Conservation (phyloP, 345 rosid genomes). For the Boechera divaricarpa region DNA sequence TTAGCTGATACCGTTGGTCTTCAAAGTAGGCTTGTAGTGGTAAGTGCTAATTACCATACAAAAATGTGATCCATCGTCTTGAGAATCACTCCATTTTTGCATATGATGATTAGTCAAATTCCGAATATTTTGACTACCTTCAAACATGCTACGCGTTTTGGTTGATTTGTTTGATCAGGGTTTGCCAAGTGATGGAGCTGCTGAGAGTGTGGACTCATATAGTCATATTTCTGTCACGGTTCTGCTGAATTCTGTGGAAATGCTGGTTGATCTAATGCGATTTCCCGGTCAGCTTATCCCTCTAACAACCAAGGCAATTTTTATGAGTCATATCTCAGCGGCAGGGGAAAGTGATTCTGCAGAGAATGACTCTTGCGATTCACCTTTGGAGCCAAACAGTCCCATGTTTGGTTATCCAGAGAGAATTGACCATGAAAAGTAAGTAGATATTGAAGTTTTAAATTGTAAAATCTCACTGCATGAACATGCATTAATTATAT, state of each 20-base stretch:
- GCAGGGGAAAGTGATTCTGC: slow-evolving; percentile 99
- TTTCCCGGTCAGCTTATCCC: slow-evolving; percentile 97
- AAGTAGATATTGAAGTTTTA: slow-evolving; percentile 26
- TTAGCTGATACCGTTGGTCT: slow-evolving; percentile 95
- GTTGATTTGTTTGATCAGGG: slow-evolving; percentile 57
- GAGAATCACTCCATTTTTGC: slow-evolving; percentile 4
- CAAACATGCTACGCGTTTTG: slow-evolving; percentile 21
- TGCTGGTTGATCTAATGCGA: slow-evolving; percentile 96
- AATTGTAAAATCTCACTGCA: slow-evolving; percentile 26
- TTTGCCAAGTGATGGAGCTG: slow-evolving; percentile 85
- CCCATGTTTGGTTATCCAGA: slow-evolving; percentile 55
- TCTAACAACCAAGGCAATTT: slow-evolving; percentile 76
- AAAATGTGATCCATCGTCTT: slow-evolving; percentile 15
- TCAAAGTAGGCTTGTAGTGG: slow-evolving; percentile 92
- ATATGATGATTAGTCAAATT: slow-evolving; percentile 30
- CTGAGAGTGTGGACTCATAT: slow-evolving; percentile 76
- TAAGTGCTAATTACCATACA: slow-evolving; percentile 51
- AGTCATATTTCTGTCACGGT: slow-evolving; percentile 92
- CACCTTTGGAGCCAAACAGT: slow-evolving; percentile 98
- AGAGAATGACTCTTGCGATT: slow-evolving; percentile 98
- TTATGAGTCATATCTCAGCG: slow-evolving; percentile 89
- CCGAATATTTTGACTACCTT: slow-evolving; percentile 24
- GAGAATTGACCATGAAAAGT: slow-evolving; percentile 41
- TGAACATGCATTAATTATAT: slow-evolving; percentile 1
- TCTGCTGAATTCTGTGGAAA: slow-evolving; percentile 80